Evolutionary conservation across 2,329 filamentous ascomycete genomes (phyloP), one percentile per base, ranked within the genome.

Genomic region (Epichloe scottii): DNA sequence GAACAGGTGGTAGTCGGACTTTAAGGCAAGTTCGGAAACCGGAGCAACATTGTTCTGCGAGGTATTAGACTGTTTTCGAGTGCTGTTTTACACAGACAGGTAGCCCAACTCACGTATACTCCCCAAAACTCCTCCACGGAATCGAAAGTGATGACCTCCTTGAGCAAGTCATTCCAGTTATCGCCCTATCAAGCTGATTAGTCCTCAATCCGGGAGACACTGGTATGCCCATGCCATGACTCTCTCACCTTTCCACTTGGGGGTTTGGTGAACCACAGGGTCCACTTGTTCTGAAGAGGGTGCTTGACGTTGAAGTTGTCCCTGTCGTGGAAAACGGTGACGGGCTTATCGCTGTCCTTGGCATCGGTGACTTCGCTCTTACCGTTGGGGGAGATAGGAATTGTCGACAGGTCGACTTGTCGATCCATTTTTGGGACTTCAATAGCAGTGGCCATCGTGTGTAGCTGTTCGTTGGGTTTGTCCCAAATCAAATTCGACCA

Each of bases 261-360:
- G 50, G 93, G 91, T 80, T 97, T 97, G 63, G 91, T 97, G 77
- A 97, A 98, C 94, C 94, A 98, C 51, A 98, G 77, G 53, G 93
- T 97, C 93, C 93, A 98, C 67, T 87, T 86, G 77, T 96, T 87
- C 79, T 95, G 90, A 55, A 98, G 79, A 59, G 90, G 91, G 70
- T 98, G 93, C 79, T 97, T 98, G 71, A 98, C 93, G 63, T 95
- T 98, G 81, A 98, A 98, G 78, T 98, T 96, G 59, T 96, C 87
- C 61, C 93, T 86, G 73, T 97, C 89, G 68, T 98, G 90, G 75
- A 98, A 98, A 60, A 98, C 91, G 45, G 93, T 98, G 62, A 95
- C 78, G 48, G 86, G 75, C 66, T 90, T 84, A 57, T 70, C 70
- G 57, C 74, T 71, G 50, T 68, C 69, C 51, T 75, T 74, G 57